Base-by-base conservation (phyloP, 2,329 filamentous ascomycete genomes). In the Arachnomyces sp. region DNA sequence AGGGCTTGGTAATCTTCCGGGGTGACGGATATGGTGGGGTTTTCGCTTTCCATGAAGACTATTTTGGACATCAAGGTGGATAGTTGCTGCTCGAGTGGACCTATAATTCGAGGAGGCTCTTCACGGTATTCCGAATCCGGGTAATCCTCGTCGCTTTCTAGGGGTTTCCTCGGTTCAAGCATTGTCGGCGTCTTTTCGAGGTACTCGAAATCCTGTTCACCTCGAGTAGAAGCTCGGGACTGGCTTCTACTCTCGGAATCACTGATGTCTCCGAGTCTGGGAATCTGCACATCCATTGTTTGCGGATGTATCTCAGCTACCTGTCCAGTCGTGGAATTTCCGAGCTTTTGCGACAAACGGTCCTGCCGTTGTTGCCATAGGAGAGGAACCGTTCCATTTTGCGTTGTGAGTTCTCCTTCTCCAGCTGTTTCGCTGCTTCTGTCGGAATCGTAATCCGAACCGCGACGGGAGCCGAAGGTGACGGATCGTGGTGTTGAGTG, bases 1-100 rank as follows among this genome's bases (percentile, higher is more conserved):
- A 64, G 52, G 2, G 50, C 47, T 7, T 51, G 29, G 39, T 65
- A 63, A 33, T 67, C 63, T 38, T 60, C 56, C 3, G 61, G 59
- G 25, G 57, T 59, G 38, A 66, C 50, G 6, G 63, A 35, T 29
- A 43, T 36, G 5, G 36, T 40, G 7, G 41, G 41, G 15, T 43
- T 43, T 28, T 36, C 36, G 21, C 36, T 36, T 32, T 43, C 41
- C 18, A 43, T 39, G 21, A 32, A 43, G 8, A 43, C 35, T 13
- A 43, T 43, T 35, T 43, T 43, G 5, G 31, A 36, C 41, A 43
- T 43, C 7, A 43, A 36, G 18, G 31, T 21, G 4, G 41, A 36
- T 7, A 43, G 28, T 28, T 43, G 41, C 16, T 36, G 28, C 17
- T 43, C 41, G 12, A 43, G 41, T 2, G 41, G 41, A 2, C 41